These are phyloP conservation scores for Ogataea haglerorum DNA, from an alignment of 805 yeast genomes.

Conservation along the genomic window DNA sequence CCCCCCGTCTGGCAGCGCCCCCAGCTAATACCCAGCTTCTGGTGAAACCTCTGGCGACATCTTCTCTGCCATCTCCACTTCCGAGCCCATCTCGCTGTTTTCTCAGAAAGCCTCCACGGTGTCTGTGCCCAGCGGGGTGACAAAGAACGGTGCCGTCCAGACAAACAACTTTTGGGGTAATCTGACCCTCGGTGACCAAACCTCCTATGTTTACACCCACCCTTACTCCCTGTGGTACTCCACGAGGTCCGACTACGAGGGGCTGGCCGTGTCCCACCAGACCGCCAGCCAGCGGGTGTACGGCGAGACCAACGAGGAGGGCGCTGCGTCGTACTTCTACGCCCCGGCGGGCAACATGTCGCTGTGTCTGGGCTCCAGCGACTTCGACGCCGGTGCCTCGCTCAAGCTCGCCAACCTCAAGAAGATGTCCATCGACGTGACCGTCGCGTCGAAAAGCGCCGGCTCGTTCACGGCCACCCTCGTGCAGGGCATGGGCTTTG, in stretches of 20 bases:
- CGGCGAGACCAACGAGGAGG: constrained; percentile 49
- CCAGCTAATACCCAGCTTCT: constrained; percentile 6
- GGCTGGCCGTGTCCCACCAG: constrained; percentile 64
- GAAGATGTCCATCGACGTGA: constrained; percentile 22
- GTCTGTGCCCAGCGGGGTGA: constrained; percentile 24
- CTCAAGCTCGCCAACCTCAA: constrained; percentile 17
- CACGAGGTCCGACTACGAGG: constrained; percentile 41
- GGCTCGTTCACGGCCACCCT: constrained; percentile 54
- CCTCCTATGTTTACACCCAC: constrained; percentile 68
- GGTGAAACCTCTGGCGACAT: constrained; percentile 37
- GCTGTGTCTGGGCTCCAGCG: constrained; percentile 45
- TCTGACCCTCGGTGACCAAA: constrained; percentile 59
- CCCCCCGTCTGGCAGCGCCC: neutral
- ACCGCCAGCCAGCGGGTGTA: constrained; percentile 55
- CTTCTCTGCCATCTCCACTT: constrained; percentile 38
- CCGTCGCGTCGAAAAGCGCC: constrained; percentile 15
- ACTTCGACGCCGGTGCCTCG: constrained; percentile 29
- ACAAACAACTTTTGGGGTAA: constrained; percentile 78
- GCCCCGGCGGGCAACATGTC: constrained; percentile 60
- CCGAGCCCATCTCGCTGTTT: constrained; percentile 45
- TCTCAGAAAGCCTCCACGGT: constrained; percentile 27
- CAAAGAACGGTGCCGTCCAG: constrained; percentile 38
- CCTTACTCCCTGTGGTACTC: constrained; percentile 72
- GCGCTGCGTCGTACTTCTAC: constrained; percentile 52
- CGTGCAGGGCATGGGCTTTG: constrained; percentile 82